phyloP scores from a whole-genome alignment of 768 basidiomycete genomes.

The Naganishia antarctica region DNA sequence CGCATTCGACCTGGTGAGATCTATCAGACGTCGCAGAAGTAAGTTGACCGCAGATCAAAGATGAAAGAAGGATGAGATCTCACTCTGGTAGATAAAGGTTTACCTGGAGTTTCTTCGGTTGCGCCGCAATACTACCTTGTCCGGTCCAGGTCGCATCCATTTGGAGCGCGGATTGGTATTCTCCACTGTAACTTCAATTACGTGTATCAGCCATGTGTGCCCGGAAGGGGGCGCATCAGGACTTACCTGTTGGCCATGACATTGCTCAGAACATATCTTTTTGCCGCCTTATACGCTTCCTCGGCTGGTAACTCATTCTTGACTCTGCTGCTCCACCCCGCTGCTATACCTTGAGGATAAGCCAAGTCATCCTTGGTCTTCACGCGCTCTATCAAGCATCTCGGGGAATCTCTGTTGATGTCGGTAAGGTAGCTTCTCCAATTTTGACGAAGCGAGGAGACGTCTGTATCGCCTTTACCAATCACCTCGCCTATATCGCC shows the following conservation, averaged over 20 bases:
- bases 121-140: not conserved
- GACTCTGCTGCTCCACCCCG: not conserved
- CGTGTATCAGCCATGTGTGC: not conserved
- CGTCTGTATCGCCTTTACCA: not conserved
- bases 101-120: conserved; percentile 8
- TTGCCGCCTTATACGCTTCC: conserved; percentile 6
- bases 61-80: not conserved
- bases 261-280: conserved; percentile 23
- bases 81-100: conserved; percentile 24
- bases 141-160: conserved; percentile 24
- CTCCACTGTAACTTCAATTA: conserved; percentile 13
- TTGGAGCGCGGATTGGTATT: conserved; percentile 17
- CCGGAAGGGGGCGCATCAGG: not conserved
- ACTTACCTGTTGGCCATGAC: conserved; percentile 24
- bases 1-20: conserved; percentile 26
- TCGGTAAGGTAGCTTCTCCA: conserved; percentile 4
- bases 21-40: not conserved
- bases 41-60: not conserved
- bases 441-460: conserved; percentile 4
- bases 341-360: conserved; percentile 18
- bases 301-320: not conserved
- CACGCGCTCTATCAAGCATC: not conserved
- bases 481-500: conserved; percentile 23
- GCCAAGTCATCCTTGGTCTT: conserved; percentile 15
- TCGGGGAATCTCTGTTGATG: not conserved